A percentile compares a stretch with the other conserved stretches of the same genome.
phyloP scores from a whole-genome alignment of 441 rosid species.

The Jatropha podagrica region DNA sequence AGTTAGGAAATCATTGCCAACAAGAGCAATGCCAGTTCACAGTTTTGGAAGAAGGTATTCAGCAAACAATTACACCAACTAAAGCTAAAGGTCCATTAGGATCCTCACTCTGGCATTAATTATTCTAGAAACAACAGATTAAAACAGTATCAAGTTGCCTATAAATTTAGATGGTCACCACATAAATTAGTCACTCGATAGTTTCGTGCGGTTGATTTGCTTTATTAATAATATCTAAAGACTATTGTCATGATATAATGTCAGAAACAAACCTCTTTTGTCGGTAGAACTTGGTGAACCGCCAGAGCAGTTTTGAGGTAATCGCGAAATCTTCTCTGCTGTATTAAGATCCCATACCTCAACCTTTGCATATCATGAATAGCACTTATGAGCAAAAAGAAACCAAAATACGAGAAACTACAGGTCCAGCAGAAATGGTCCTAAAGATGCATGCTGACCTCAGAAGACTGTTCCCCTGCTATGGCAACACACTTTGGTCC shows the following conservation, averaged over 20 bases:
- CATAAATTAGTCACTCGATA: not conserved
- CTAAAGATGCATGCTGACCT: slow-evolving; percentile 42
- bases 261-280: slow-evolving; percentile 49
- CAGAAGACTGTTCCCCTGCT: slow-evolving; percentile 71
- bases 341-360: slow-evolving; percentile 84
- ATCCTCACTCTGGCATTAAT: not conserved
- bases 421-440: not conserved
- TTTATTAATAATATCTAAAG: not conserved
- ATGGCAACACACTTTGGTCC: slow-evolving; percentile 59
- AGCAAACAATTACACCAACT: not conserved
- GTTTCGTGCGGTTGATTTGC: not conserved
- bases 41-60: not conserved
- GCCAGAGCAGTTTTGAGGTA: slow-evolving; percentile 43
- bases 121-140: not conserved
- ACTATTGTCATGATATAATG: slow-evolving; percentile 12
- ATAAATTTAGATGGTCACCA: not conserved
- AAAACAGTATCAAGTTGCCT: not conserved
- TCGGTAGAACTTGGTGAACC: slow-evolving; percentile 41
- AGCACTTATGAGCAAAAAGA: slow-evolving; percentile 24
- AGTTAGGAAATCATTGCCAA: not conserved
- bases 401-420: slow-evolving; percentile 17
- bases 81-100: not conserved
- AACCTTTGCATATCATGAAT: slow-evolving; percentile 42
- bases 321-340: slow-evolving; percentile 44
- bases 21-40: not conserved